phyloP scores from a whole-genome alignment of 208 protist genomes.

The Leishmania amazonensis region DNA sequence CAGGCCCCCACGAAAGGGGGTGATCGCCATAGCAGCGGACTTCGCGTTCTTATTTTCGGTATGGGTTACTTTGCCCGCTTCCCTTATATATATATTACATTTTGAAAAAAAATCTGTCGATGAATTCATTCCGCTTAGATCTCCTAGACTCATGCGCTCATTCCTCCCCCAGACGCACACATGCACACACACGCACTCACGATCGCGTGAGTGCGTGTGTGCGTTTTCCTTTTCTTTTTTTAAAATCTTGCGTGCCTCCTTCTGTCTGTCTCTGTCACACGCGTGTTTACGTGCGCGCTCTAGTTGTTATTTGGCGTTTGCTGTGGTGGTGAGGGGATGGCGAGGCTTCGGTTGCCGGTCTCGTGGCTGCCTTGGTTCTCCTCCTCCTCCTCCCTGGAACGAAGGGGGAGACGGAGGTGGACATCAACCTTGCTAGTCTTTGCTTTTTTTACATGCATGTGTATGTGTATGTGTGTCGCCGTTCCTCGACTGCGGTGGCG shows the following conservation, averaged over 20 bases:
- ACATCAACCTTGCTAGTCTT: neutral
- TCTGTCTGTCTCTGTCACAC: neutral
- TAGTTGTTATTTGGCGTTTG: neutral
- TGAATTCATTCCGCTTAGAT: too few species aligned
- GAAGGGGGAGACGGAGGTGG: neutral
- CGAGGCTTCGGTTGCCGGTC: too few species aligned
- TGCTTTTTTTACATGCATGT: neutral
- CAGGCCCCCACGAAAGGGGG: neutral
- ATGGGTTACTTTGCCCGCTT: neutral
- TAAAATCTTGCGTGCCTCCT: too few species aligned
- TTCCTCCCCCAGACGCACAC: too few species aligned
- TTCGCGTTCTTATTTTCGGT: neutral
- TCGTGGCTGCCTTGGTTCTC: neutral
- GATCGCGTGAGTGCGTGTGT: too few species aligned
- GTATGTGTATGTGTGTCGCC: neutral
- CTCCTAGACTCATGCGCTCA: too few species aligned
- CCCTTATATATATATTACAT: neutral
- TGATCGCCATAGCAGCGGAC: neutral
- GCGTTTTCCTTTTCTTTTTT: too few species aligned
- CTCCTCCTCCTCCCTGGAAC: neutral
- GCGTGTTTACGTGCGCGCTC: neutral
- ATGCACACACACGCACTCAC: too few species aligned
- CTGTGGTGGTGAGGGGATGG: neutral
- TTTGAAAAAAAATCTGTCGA: neutral
- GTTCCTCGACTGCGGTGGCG: neutral